These are phyloP conservation scores for Thoreauomyces humboldtii DNA, from an alignment of 192 early-diverging fungal genomes.

Conservation along the genomic window DNA sequence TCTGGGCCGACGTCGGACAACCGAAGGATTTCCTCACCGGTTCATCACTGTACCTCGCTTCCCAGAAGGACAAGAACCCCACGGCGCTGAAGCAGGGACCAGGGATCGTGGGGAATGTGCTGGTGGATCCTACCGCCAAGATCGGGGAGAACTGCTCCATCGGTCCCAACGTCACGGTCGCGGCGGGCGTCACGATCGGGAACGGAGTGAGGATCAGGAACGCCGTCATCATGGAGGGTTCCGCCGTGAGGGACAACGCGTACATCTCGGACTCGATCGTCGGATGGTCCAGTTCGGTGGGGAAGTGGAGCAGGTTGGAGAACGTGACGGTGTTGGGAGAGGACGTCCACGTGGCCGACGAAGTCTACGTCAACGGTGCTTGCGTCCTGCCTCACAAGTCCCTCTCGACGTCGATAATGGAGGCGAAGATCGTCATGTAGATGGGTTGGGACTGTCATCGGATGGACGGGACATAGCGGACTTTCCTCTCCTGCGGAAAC, in stretches of 20 bases:
- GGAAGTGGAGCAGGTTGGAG: conserved; percentile 92
- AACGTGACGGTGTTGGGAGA: conserved; percentile 94
- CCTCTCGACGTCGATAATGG: conserved; percentile 81
- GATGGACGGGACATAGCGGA: too few species aligned
- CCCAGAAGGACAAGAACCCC: conserved; percentile 75
- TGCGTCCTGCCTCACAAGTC: conserved; percentile 94
- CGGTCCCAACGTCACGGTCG: conserved; percentile 95
- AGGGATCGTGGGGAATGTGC: conserved; percentile 72
- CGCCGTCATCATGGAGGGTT: conserved; percentile 84
- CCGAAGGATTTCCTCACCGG: conserved; percentile 97
- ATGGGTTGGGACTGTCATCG: too few species aligned
- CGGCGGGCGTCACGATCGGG: conserved; percentile 84
- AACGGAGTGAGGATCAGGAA: conserved; percentile 90
- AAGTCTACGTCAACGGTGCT: conserved; percentile 83
- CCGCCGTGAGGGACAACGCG: conserved; percentile 81
- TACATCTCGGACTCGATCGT: conserved; percentile 90
- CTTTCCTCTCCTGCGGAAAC: too few species aligned
- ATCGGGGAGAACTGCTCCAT: conserved; percentile 96
- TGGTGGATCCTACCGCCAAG: conserved; percentile 87
- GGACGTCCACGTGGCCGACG: conserved; percentile 91
- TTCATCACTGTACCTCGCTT: conserved; percentile 86
- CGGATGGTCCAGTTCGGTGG: conserved; percentile 94
- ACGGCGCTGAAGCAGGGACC: conserved; percentile 66
- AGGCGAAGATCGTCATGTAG: conserved; percentile 94
- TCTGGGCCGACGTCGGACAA: conserved; percentile 99